Base-by-base conservation (phyloP, 2,329 filamentous ascomycete species). In the Pseudocercospora pini-densiflorae region DNA sequence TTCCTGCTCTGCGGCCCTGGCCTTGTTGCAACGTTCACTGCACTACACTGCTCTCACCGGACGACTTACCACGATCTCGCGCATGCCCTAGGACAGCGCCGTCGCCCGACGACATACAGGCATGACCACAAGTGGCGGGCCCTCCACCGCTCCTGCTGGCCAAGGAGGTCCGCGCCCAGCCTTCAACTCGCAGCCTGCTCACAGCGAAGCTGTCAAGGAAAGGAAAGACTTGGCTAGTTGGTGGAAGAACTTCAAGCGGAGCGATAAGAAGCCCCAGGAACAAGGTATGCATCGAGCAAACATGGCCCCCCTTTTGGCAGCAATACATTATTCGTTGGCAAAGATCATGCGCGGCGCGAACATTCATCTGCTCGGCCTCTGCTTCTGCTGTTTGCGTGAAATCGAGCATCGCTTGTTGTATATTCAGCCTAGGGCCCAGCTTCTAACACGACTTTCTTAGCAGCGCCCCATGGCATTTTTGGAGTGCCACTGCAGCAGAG, bases 231-330 rank as follows among this genome's bases (percentile, higher is more conserved):
- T 98, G 73, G 91, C 93, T 73, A 96, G 92, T 67, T 99, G 95
- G 95, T 98, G 95, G 95, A 97, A 93, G 81, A 89, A 90, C 75
- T 98, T 99, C 82, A 95, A 95, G 82, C 87, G 80, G 66, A 79
- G 91, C 62, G 85, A 85, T 57, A 82, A 85, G 61, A 87, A 88
- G 76, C 87, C 86, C 74, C 85, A 87, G 68, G 88, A 89, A 69
- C 88, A 88, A 85, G 86, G 87, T 88, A 84, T 77, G 80, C 73
- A 65, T 51, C 53, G 33, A 59, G 53, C 55, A 65, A 62, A 64
- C 51, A 64, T 19, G 57, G 14, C 12, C 40, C 60, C 51, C 55
- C 21, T 49, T 58, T 19, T 19, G 40, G 40, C 40, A 43, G 40
- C 40, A 43, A 43, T 43, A 14, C 16, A 43, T n/a, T n/a, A n/a